Evolutionary conservation across 768 basidiomycete species (phyloP).

Genomic region (Hirschioporus abietinus): DNA sequence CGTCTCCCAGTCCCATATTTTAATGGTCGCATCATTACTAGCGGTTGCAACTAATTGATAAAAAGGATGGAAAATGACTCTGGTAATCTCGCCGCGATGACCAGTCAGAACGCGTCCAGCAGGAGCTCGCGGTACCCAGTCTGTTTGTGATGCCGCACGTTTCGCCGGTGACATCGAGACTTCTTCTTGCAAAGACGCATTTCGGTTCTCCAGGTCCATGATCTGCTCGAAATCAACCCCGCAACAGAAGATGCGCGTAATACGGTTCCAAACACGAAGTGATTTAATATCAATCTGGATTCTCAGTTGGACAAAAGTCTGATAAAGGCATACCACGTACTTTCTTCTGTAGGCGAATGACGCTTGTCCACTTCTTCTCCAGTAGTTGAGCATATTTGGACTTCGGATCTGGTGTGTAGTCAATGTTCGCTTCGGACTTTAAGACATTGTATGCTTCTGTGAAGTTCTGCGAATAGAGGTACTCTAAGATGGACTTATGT

Average conservation of each 20-base stretch:
- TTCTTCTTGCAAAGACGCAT: slow-evolving; percentile 75
- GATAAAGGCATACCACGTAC: slow-evolving; percentile 29
- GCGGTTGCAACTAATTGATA: slow-evolving; percentile 81
- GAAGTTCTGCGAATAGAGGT: slow-evolving; percentile 64
- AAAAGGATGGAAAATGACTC: slow-evolving; percentile 81
- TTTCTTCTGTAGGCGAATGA: slow-evolving; percentile 95
- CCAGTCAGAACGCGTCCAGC: slow-evolving; percentile 73
- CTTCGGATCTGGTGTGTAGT: slow-evolving; percentile 79
- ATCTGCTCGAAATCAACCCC: slow-evolving; percentile 46
- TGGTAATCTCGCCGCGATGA: slow-evolving; percentile 71
- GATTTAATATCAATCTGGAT: not conserved
- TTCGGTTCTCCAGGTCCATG: slow-evolving; percentile 88
- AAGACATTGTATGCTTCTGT: slow-evolving; percentile 55
- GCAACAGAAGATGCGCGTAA: not conserved
- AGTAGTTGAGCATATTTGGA: slow-evolving; percentile 81
- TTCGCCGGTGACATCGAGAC: slow-evolving; percentile 43
- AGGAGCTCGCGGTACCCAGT: slow-evolving; percentile 87
- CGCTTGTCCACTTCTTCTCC: slow-evolving; percentile 98
- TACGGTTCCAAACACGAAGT: not conserved
- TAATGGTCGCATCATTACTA: slow-evolving; percentile 84
- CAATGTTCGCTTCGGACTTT: slow-evolving; percentile 47
- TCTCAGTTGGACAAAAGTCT: not conserved
- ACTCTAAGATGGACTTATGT: slow-evolving; percentile 79
- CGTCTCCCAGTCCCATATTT: slow-evolving; percentile 96
- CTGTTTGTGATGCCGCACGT: slow-evolving; percentile 60